Base-by-base conservation (phyloP, 441 rosid species). In the Corymbia citriodora region DNA sequence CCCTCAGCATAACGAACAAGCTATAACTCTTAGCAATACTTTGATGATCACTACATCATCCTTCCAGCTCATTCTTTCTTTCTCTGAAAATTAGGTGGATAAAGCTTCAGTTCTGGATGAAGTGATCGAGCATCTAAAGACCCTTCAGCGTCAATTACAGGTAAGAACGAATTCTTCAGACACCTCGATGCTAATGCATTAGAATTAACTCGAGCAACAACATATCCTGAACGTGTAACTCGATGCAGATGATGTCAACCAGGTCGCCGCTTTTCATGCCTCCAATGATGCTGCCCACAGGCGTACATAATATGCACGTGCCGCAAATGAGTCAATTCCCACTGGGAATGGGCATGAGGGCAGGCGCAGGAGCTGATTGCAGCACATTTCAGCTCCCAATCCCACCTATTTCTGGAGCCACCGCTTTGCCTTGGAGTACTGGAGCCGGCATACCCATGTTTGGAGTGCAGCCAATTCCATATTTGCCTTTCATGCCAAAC, bases 141-240 rank as follows among this genome's bases (percentile, higher is more conserved):
- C 87, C 50, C 91, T 90, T 72, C 91, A 90, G 91, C 89, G 13
- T 53, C 91, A 90, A 48, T 82, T 90, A 31, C 91, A 87, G 89
- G 86, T 90, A 86, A 82, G 49, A 36, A 4, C 50, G 88, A 87
- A 36, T 55, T 61, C 68, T 87, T 33, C 70, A 16, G 50, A 36
- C 4, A 8, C 23, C 1, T 23, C n/a, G 3, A n/a, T 17, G 68
- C 65, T 33, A 87, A 55, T 79, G 85, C 85, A 45, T 45, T 79
- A 55, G 88, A 57, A 87, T 48, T 87, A 57, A 27, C n/a, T 12
- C 7, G 31, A 33, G 17, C 18, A 6, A 25, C 57, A 25, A 50
- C 29, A 12, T 53, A 87, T 61, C 88, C 68, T 57, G 50, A 57
- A 55, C 61, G n/a, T 61, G 31, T 15, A 23, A 54, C 49, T 61